phyloP scores from a whole-genome alignment of 805 yeast genomes.

The Wickerhamomyces tratensis region DNA sequence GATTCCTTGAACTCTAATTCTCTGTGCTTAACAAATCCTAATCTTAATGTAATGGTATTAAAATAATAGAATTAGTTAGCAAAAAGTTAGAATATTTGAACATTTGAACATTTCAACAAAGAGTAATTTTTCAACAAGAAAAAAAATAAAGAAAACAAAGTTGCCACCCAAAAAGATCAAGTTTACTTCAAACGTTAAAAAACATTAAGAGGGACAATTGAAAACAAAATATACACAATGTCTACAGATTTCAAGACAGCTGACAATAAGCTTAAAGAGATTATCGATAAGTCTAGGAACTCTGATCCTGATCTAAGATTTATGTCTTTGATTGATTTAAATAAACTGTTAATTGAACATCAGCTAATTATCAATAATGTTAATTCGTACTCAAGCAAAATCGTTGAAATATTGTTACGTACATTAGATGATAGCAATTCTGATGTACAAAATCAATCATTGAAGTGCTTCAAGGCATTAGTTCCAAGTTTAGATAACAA shows the following conservation, averaged over 20 bases:
- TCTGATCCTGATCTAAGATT: slow-evolving; percentile 77
- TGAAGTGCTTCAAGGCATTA: slow-evolving; percentile 42
- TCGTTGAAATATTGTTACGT: slow-evolving; percentile 30
- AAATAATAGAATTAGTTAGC: too few species aligned
- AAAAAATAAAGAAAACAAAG: neutral
- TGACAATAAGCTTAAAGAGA: slow-evolving; percentile 15
- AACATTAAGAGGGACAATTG: too few species aligned
- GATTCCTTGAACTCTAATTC: too few species aligned
- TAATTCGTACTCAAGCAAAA: slow-evolving; percentile 20
- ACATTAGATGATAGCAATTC: slow-evolving; percentile 51
- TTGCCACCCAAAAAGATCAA: too few species aligned
- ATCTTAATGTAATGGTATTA: too few species aligned
- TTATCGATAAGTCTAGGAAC: slow-evolving; percentile 39
- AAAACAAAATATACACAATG: neutral
- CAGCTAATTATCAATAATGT: slow-evolving; percentile 17
- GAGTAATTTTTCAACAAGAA: neutral
- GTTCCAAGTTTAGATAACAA: slow-evolving; percentile 15
- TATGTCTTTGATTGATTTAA: slow-evolving; percentile 77
- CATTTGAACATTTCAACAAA: too few species aligned
- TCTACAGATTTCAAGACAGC: slow-evolving; percentile 20
- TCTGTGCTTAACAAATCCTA: too few species aligned
- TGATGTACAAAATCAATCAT: slow-evolving; percentile 70
- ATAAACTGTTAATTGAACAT: slow-evolving; percentile 28
- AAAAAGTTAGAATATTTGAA: too few species aligned
- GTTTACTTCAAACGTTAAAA: too few species aligned